Percentiles rank a stretch among this genome's conserved stretches.
Conservation (phyloP, 306 rosid species). For the Cicer bijugum region DNA sequence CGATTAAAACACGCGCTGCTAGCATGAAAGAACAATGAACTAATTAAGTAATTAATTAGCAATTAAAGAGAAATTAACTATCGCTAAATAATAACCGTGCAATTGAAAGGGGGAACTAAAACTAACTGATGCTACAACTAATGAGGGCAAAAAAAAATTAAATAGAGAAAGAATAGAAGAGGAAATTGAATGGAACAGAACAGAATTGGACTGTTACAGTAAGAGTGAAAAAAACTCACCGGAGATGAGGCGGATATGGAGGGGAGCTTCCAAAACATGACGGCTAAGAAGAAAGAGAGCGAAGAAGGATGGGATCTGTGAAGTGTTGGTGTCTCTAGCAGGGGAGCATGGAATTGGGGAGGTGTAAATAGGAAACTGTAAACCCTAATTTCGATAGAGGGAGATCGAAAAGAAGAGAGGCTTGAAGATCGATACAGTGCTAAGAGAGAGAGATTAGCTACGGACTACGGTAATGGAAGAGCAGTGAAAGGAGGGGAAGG, state of each 20-base stretch:
- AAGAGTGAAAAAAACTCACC: conserved; percentile 54
- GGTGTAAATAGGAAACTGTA: conserved; percentile 42
- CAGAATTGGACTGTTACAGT: background rate
- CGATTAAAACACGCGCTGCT: background rate
- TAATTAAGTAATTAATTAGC: conserved; percentile 1
- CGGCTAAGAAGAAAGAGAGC: conserved; percentile 35
- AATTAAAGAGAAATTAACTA: conserved; percentile 14
- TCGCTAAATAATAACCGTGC: background rate
- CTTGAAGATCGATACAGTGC: conserved; percentile 55
- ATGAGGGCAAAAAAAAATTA: background rate
- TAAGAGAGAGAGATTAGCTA: conserved; percentile 8
- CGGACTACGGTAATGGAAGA: conserved; percentile 12
- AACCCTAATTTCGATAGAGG: conserved; percentile 76
- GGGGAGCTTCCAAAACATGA: conserved; percentile 97
- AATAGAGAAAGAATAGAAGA: background rate
- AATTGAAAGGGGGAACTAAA: conserved; percentile 4
- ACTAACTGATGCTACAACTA: conserved; percentile 13
- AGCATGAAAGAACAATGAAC: background rate
- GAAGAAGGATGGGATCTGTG: conserved; percentile 60
- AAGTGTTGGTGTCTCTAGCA: conserved; percentile 53
- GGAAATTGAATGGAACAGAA: conserved; percentile 4
- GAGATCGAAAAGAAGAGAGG: conserved; percentile 47
- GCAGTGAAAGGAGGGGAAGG: background rate
- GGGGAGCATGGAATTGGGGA: conserved; percentile 15
- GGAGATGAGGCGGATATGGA: conserved; percentile 89